Conservation (phyloP, 2,329 filamentous ascomycete species). For the Ophiosphaerella narmari region DNA sequence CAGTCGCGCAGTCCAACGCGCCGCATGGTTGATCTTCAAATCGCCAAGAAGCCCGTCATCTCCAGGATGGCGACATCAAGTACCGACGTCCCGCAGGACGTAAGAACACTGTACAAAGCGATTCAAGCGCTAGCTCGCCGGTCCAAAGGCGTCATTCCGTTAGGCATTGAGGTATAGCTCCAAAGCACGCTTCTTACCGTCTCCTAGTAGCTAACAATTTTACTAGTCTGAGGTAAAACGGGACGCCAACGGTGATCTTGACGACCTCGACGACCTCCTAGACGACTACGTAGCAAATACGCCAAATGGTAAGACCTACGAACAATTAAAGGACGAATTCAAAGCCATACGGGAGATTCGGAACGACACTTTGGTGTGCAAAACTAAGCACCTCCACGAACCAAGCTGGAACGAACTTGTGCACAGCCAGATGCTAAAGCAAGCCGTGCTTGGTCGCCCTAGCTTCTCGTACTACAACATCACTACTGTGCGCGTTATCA, state of each 20-base stretch:
- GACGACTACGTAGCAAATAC: too few species aligned
- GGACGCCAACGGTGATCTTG: too few species aligned
- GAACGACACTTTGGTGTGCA: constrained; percentile 17
- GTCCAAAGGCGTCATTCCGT: constrained; percentile 21
- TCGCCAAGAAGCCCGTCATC: constrained; percentile 19
- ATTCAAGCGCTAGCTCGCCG: constrained; percentile 16
- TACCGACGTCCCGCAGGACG: constrained; percentile 17
- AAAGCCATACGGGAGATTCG: constrained; percentile 22
- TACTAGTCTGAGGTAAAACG: too few species aligned
- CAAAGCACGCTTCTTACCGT: constrained; percentile 7
- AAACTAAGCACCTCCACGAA: constrained; percentile 25
- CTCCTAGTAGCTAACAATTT: background rate
- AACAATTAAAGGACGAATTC: constrained; percentile 23
- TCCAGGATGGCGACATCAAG: constrained; percentile 13
- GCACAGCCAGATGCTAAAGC: constrained; percentile 22
- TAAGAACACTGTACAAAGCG: constrained; percentile 17
- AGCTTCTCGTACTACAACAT: constrained; percentile 23
- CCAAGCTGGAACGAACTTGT: constrained; percentile 24
- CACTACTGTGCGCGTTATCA: constrained; percentile 21
- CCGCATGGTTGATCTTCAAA: constrained; percentile 22
- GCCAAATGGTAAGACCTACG: background rate
- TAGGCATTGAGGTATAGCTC: constrained; percentile 21
- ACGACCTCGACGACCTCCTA: too few species aligned
- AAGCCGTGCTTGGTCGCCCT: constrained; percentile 19
- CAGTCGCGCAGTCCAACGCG: constrained; percentile 19